Base-by-base conservation (phyloP, 2,329 filamentous ascomycete species). In the Dryadomyces quercivorus region DNA sequence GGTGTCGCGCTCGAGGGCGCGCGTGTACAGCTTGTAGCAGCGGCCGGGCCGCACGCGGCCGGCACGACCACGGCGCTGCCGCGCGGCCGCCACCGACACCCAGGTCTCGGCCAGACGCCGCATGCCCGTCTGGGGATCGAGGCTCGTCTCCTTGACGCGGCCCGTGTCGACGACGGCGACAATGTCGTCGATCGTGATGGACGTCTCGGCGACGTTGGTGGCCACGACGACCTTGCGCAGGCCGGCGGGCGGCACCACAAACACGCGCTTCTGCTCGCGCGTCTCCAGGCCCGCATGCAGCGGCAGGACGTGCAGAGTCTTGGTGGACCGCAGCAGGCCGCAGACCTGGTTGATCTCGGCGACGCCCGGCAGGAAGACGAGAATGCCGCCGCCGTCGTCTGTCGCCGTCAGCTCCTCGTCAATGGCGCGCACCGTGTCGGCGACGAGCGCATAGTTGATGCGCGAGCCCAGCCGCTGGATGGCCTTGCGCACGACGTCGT, bases 151-250 rank as follows among this genome's bases (percentile, higher is more conserved):
- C 65, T 98, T 98, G 57, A 98, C 93, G 53, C 89, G 84, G 31
- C 93, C 93, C 12, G 86, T 93, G 66, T 98, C 93, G 59, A 98
- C 92, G 48, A 98, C 93, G 2, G 88, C 92, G 2, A 97, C 87
- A 53, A 98, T 88, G 65, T 98, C 93, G 65, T 96, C 91, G 57
- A 98, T 98, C 0, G 93, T 98, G 66, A 98, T 97, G 2, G 93
- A 97, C 0, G 93, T 98, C 67, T 98, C 93, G 2, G 93, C 93
- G 2, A 98, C 92, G 63, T 98, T 98, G 47, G 93, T 98, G 1
- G 93, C 88, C 7, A 92, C 88, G 38, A 98, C 87, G 13, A 98
- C 81, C 69, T 98, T 98, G 40, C 93, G 80, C 69, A 88, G 91
- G 0, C 90, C 90, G 2, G 72, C 67, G 0, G 92, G 91, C 5